phyloP scores from a whole-genome alignment of 176 grass and related monocot species.

The Tillandsia leiboldiana region DNA sequence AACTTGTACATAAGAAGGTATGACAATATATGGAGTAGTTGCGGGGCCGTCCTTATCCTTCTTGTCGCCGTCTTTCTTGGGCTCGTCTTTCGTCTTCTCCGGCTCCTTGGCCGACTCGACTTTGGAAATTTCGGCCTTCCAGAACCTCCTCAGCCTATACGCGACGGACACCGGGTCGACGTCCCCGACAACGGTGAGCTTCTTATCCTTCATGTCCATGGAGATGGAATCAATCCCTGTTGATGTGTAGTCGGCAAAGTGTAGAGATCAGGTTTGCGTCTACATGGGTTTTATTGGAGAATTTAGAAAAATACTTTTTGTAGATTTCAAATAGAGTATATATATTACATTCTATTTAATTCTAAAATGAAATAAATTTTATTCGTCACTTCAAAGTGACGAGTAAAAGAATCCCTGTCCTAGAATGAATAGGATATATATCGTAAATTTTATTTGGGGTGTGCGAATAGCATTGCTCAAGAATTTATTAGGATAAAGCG shows the following conservation, averaged over 20 bases:
- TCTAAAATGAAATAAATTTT: too few species aligned
- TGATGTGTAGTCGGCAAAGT: neutral
- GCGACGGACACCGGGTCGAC: conserved; percentile 54
- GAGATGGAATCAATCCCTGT: conserved; percentile 51
- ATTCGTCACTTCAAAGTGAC: too few species aligned
- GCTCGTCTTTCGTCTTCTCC: conserved; percentile 46
- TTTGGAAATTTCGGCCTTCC: conserved; percentile 20
- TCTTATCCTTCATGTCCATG: conserved; percentile 61
- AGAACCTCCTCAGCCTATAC: conserved; percentile 34
- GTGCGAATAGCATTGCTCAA: too few species aligned
- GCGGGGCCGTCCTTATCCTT: conserved; percentile 3
- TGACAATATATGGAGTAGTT: conserved; percentile 5
- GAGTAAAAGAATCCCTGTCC: too few species aligned
- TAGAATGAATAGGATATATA: too few species aligned
- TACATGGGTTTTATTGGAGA: neutral
- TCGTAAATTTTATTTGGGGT: too few species aligned
- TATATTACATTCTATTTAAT: too few species aligned
- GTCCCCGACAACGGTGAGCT: conserved; percentile 53
- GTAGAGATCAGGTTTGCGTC: neutral
- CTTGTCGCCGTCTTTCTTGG: conserved; percentile 16
- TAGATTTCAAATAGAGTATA: too few species aligned
- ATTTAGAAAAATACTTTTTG: too few species aligned
- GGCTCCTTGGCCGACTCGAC: conserved; percentile 52
- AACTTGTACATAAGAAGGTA: conserved; percentile 39
- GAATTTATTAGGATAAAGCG: too few species aligned